Percentiles rank a stretch among this genome's conserved stretches.
phyloP scores from a whole-genome alignment of 352 stramenopile species.

The Phytopythium vexans region DNA sequence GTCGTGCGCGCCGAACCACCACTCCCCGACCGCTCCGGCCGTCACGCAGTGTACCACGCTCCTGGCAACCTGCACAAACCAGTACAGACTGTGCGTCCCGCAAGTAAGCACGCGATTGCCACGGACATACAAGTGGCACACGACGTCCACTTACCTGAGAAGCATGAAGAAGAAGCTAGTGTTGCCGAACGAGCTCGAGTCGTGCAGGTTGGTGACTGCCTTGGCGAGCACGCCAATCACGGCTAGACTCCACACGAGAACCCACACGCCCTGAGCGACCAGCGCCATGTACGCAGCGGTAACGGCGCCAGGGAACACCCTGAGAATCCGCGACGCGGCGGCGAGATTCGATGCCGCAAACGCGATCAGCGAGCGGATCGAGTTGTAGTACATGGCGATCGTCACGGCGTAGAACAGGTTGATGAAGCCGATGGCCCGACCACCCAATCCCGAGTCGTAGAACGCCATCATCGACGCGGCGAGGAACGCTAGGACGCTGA shows the following conservation, averaged over 20 bases:
- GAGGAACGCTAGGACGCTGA: constrained; percentile 54
- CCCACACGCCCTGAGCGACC: constrained; percentile 61
- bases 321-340: constrained; percentile 64
- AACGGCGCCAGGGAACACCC: constrained; percentile 71
- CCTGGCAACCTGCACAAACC: constrained; percentile 82
- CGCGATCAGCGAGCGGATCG: constrained; percentile 58
- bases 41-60: constrained; percentile 87
- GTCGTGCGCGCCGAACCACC: constrained; percentile 81
- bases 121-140: neutral
- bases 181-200: constrained; percentile 65
- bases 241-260: constrained; percentile 70
- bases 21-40: constrained; percentile 76
- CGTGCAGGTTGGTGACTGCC: constrained; percentile 39
- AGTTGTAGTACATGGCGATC: constrained; percentile 66
- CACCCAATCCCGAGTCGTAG: constrained; percentile 63
- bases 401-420: constrained; percentile 75
- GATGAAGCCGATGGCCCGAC: constrained; percentile 78
- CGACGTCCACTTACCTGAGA: constrained; percentile 44
- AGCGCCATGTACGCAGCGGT: constrained; percentile 65
- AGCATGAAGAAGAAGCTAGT: constrained; percentile 83
- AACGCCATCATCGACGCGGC: constrained; percentile 54
- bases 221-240: constrained; percentile 73
- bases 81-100: constrained; percentile 53
- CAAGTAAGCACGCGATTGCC: neutral
- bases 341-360: constrained; percentile 81